Evolutionary conservation across 768 basidiomycete species (phyloP).

Genomic region (Boletus tomentosulus): DNA sequence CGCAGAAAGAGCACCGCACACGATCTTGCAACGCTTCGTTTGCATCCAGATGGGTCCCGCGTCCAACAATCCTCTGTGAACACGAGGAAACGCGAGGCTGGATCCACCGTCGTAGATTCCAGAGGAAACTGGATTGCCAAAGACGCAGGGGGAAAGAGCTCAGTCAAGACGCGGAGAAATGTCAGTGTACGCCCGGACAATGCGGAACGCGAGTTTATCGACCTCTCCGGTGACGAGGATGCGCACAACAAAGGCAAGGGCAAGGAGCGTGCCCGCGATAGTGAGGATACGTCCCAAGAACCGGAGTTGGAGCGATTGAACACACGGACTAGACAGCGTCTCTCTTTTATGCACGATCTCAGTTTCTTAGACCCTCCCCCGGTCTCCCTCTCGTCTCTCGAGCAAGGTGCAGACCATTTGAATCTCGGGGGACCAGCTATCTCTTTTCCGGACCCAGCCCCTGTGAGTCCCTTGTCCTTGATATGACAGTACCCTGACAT

Average conservation of each 20-base stretch:
- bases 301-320: slow-evolving; percentile 11
- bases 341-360: slow-evolving; percentile 45
- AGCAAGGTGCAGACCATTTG: background rate
- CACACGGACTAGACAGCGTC: slow-evolving; percentile 37
- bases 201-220: slow-evolving; percentile 21
- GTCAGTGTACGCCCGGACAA: slow-evolving; percentile 18
- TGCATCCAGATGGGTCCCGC: slow-evolving; percentile 62
- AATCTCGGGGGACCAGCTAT: slow-evolving; percentile 7
- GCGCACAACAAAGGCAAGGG: slow-evolving; percentile 16
- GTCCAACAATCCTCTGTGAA: slow-evolving; percentile 45
- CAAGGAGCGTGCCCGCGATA: slow-evolving; percentile 21
- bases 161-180: slow-evolving; percentile 36
- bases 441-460: slow-evolving; percentile 40
- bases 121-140: slow-evolving; percentile 64
- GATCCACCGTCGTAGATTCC: slow-evolving; percentile 38
- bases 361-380: slow-evolving; percentile 47
- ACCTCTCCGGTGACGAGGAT: slow-evolving; percentile 21
- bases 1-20: slow-evolving; percentile 51
- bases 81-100: slow-evolving; percentile 31
- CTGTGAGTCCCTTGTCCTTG: slow-evolving; percentile 37
- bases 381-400: slow-evolving; percentile 5
- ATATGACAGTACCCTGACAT: slow-evolving; percentile 6
- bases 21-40: slow-evolving; percentile 59
- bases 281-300: slow-evolving; percentile 9
- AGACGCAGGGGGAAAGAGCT: slow-evolving; percentile 55